Conservation (phyloP, 2,329 filamentous ascomycete genomes). For the Colletotrichum sp. region DNA sequence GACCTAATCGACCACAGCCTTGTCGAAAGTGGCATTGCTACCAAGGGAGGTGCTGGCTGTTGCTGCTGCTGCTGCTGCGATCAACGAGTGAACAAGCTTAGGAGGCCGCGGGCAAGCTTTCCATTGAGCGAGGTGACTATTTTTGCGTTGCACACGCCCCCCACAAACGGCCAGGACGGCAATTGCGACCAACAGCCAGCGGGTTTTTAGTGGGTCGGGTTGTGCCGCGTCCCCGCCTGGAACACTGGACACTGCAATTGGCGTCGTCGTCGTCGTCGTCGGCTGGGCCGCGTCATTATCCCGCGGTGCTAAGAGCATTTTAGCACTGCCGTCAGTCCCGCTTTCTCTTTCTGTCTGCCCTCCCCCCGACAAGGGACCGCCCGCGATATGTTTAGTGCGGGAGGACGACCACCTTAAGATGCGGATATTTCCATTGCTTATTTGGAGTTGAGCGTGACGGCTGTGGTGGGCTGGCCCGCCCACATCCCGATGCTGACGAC, state of each 20-base stretch:
- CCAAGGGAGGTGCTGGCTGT: neutral
- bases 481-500: slow-evolving; percentile 11
- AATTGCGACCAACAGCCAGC: neutral
- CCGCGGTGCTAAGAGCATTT: neutral
- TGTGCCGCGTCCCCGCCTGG: neutral
- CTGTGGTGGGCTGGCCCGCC: neutral
- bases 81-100: neutral
- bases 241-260: neutral
- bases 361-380: neutral
- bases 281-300: slow-evolving; percentile 16
- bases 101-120: neutral
- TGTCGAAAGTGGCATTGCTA: neutral
- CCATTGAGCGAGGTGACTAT: neutral
- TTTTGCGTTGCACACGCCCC: neutral
- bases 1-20: neutral
- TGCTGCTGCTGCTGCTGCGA: neutral
- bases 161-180: neutral
- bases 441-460: neutral
- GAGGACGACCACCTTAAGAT: neutral
- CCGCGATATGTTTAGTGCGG: neutral
- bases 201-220: neutral
- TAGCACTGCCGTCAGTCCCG: slow-evolving; percentile 10
- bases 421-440: neutral
- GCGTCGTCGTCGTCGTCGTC: neutral
- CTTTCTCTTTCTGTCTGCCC: neutral